Percentiles rank a stretch among this genome's conserved stretches.
Conservation (phyloP, 1,139 yeast species). For the Kurtzmaniella quercitrusa region DNA sequence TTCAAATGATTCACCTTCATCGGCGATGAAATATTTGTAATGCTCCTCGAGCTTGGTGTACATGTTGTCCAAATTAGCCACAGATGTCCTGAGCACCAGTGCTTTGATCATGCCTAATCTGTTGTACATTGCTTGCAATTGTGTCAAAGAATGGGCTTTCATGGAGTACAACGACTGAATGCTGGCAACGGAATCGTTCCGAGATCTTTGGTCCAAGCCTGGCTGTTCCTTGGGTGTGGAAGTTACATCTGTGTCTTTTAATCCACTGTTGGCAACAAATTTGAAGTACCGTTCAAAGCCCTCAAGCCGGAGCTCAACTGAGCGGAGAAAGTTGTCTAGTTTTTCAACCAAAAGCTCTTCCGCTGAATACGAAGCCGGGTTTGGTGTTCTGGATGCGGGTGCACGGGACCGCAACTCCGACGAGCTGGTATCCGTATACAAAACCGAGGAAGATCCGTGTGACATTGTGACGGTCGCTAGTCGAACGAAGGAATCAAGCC, state of each 20-base stretch:
- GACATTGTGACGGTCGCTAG: not conserved
- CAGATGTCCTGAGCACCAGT: constrained; percentile 38
- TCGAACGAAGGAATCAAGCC: too few species aligned
- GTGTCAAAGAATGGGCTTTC: constrained; percentile 28
- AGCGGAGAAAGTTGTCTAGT: constrained; percentile 47
- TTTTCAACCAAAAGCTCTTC: constrained; percentile 50
- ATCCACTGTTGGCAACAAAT: constrained; percentile 18
- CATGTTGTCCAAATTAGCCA: constrained; percentile 43
- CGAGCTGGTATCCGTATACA: not conserved
- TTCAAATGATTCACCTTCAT: constrained; percentile 3
- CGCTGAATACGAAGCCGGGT: constrained; percentile 16
- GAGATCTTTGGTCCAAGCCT: constrained; percentile 1
- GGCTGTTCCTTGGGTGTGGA: constrained; percentile 5
- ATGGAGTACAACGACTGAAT: constrained; percentile 23
- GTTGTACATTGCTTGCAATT: constrained; percentile 39
- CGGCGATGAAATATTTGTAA: constrained; percentile 42
- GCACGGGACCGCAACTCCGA: not conserved
- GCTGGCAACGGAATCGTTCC: constrained; percentile 25
- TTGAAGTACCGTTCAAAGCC: constrained; percentile 49
- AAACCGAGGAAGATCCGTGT: not conserved
- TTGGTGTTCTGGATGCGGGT: not conserved
- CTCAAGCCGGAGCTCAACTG: constrained; percentile 51
- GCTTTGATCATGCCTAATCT: constrained; percentile 39
- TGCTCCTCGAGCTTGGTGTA: constrained; percentile 52
- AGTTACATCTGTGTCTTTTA: constrained; percentile 11